A percentile compares a stretch with the other conserved stretches of the same genome.
Conservation (phyloP, 257 asterid species). For the Solanum rostratum region DNA sequence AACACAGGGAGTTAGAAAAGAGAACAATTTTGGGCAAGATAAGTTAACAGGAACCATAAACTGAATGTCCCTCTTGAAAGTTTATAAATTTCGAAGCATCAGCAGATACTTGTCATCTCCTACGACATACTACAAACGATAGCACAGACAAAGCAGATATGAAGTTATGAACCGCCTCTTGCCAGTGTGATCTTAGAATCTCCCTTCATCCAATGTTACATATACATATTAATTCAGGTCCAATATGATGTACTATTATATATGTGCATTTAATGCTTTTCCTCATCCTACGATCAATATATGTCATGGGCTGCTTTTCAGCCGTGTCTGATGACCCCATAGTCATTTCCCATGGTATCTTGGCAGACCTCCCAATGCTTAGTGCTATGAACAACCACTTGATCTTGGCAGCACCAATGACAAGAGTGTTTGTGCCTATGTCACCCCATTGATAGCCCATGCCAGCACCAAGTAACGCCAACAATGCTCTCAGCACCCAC, state of each 20-base stretch:
- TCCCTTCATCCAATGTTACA: background rate
- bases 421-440: background rate
- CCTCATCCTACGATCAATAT: background rate
- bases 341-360: slow-evolving; percentile 24
- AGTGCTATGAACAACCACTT: background rate
- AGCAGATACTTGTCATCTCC: background rate
- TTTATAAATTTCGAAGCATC: background rate
- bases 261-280: background rate
- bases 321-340: background rate
- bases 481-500: background rate
- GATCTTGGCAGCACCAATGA: too few species aligned
- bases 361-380: background rate
- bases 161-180: background rate
- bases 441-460: background rate
- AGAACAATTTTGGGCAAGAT: background rate
- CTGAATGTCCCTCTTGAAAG: background rate
- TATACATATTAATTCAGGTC: background rate
- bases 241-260: background rate
- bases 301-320: background rate
- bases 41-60: background rate
- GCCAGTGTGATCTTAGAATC: background rate
- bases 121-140: background rate
- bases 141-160: background rate
- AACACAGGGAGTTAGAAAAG: background rate
- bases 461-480: background rate